Conservation (phyloP, 2,329 filamentous ascomycete genomes). For the Aureobasidium zeae region DNA sequence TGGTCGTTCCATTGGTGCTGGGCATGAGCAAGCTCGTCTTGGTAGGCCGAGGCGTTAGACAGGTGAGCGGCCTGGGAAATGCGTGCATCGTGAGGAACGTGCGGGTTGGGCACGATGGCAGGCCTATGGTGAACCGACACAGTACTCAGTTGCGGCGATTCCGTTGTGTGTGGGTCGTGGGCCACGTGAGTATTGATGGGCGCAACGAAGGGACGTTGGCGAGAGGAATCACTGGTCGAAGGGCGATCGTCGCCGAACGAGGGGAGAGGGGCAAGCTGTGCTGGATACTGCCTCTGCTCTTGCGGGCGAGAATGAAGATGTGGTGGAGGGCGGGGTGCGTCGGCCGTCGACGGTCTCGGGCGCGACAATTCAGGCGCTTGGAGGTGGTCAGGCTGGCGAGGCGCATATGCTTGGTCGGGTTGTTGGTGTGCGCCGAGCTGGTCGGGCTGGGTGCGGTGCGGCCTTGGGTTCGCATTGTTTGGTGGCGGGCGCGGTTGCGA, state of each 20-base stretch:
- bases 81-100: slow-evolving; percentile 10
- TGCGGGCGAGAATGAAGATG: not conserved
- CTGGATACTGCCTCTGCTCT: not conserved
- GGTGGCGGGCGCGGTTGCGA: not conserved
- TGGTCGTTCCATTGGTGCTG: slow-evolving; percentile 6
- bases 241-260: slow-evolving; percentile 4
- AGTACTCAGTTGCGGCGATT: slow-evolving; percentile 4
- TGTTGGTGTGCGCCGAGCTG: not conserved
- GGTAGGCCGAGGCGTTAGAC: slow-evolving; percentile 7
- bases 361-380: too few species aligned
- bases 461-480: not conserved
- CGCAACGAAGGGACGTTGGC: not conserved
- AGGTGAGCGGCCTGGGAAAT: slow-evolving; percentile 10
- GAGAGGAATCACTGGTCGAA: slow-evolving; percentile 8
- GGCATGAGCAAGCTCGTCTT: slow-evolving; percentile 6
- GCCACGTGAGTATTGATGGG: slow-evolving; percentile 2
- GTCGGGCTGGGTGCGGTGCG: not conserved
- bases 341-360: slow-evolving; percentile 6
- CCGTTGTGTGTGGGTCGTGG: not conserved
- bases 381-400: too few species aligned
- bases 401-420: too few species aligned
- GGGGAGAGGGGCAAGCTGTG: not conserved
- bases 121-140: slow-evolving; percentile 7
- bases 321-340: slow-evolving; percentile 2
- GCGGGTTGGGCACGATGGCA: not conserved